Base-by-base conservation (phyloP, 495 filamentous ascomycete species). In the Friedmanniomyces simplex region DNA sequence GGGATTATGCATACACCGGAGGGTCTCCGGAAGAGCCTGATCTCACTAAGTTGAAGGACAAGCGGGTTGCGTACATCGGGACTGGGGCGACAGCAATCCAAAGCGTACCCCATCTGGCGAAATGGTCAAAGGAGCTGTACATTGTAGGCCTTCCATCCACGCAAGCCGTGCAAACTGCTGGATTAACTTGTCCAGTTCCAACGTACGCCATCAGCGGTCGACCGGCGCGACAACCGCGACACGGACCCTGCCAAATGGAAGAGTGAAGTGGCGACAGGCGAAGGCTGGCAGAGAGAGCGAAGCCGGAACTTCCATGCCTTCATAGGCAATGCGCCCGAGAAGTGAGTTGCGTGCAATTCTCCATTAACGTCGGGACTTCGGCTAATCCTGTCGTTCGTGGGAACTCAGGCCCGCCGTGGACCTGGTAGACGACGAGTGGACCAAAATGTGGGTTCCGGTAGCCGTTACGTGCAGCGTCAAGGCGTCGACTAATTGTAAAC, bases 51-150 rank as follows among this genome's bases (percentile, higher is more conserved):
- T 58, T 82, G 21, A 61, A 73, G 42, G 74, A 68, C 41, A 81
- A 81, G 63, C 62, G 69, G 1, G 78, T 82, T 5, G 79, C 71
- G 0, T 71, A 79, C 51, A 64, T 82, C 20, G 79, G 79, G 8
- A 81, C 79, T 1, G 79, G 79, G 10, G 78, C 78, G 1, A 80
- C 79, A 0, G 77, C 77, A 2, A 69, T 81, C 14, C 78, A 82
- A 61, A 70, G 69, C 0, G 67, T 81, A 0, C 79, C 79, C 0
- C 55, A 66, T n/a, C 65, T 80, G 0, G 78, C 76, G 16, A 70
- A 73, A 51, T 76, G 66, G 39, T 74, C 74, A 0, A 74, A 79
- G 55, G 70, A 81, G 45, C 52, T 82, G 4, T 78, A 76, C 55
- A 74, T 82, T 7, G 34, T 37, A 37, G 16, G 34, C n/a, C n/a